Evolutionary conservation across 305 asterid genomes (phyloP), one percentile per base, ranked within the genome.

Genomic region (Monarda citriodora): DNA sequence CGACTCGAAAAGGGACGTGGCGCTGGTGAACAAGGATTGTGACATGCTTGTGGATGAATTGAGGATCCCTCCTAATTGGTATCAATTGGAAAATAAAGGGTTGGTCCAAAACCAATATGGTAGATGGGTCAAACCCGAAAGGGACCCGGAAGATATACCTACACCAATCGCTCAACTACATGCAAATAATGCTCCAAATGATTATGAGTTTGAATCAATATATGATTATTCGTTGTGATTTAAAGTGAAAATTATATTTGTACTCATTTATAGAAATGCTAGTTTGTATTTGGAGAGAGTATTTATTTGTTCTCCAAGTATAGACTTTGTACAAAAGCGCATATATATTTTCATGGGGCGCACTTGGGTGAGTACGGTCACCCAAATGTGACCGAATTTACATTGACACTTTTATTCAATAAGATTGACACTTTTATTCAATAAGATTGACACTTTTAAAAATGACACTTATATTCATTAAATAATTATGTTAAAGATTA

Each of bases 11-110:
- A 74, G 97, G 77, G 96, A 89, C 52, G 81, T 79, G 49, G 79
- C 90, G 0, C 72, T 89, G 82, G 97, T 82, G 79, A 89, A 89
- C 51, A 89, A 89, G 74, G 77, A 73, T 0, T 86, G 91, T 66
- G 86, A 89, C 55, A 89, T 86, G 91, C 75, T 86, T 48, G 74
- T 80, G 22, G 95, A 86, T 78, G 89, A 82, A 37, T 61, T 86
- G 60, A 89, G 86, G 46, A 75, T 84, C 22, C 97, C 97, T 15
- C 83, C 42, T 0, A 68, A 64, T 66, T 89, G 93, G 97, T 89
- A 82, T 55, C 95, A 89, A 55, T 55, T 73, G 70, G 85, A 78
- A 20, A 79, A 89, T 32, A 89, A 89, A 64, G 95, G 97, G 12
- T 63, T 89, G 64, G 73, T 58, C 31, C 79, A 66, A 36, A 86